phyloP scores from a whole-genome alignment of 495 filamentous ascomycete species.

The Xylaria telfairii region DNA sequence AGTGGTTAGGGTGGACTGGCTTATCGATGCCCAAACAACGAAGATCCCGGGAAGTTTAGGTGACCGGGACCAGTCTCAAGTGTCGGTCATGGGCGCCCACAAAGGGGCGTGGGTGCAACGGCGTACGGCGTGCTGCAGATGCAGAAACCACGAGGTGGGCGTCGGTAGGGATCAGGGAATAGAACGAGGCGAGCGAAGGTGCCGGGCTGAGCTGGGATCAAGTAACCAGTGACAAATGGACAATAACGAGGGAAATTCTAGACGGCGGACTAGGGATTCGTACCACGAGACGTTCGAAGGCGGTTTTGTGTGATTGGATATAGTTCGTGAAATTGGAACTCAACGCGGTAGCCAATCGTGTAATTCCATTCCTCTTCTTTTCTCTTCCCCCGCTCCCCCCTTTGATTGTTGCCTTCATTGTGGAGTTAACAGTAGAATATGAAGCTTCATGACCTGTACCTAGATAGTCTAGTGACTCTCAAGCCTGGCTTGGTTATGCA shows the following conservation, averaged over 20 bases:
- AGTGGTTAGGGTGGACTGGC: not conserved
- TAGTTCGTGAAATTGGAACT: too few species aligned
- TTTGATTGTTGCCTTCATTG: slow-evolving; percentile 9
- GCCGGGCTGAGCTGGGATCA: not conserved
- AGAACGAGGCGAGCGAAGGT: slow-evolving; percentile 5
- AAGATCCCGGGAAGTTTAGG: not conserved
- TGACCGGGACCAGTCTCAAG: not conserved
- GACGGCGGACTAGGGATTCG: not conserved
- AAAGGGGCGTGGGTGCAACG: not conserved
- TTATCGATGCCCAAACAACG: not conserved
- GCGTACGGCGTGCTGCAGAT: not conserved
- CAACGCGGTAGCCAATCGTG: not conserved
- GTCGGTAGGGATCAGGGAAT: not conserved
- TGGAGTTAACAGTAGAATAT: not conserved
- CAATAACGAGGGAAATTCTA: not conserved
- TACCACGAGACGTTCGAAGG: not conserved
- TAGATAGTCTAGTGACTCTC: not conserved
- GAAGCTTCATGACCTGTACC: not conserved
- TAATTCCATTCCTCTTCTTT: not conserved
- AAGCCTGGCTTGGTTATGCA: not conserved
- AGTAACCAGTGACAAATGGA: not conserved
- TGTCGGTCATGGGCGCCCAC: not conserved
- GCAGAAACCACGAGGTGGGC: not conserved
- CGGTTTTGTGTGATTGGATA: too few species aligned
- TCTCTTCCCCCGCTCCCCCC: too few species aligned